Conservation (phyloP, 257 asterid species). For the Solanum chiquidenum region DNA sequence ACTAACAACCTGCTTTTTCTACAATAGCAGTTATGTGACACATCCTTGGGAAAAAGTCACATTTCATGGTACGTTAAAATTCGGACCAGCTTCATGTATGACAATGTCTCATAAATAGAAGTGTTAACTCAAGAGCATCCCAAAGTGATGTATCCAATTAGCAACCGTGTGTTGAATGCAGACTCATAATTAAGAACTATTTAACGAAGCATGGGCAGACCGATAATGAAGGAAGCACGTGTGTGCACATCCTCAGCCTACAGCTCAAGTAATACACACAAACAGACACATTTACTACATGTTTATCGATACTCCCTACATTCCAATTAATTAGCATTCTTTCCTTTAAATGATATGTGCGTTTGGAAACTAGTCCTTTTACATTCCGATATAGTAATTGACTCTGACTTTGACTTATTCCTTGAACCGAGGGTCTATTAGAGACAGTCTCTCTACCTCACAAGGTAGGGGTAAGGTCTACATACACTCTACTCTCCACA, state of each 20-base stretch:
- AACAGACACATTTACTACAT: neutral
- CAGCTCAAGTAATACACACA: neutral
- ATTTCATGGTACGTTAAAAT: neutral
- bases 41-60: neutral
- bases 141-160: neutral
- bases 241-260: neutral
- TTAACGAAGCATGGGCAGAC: neutral
- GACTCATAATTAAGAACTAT: neutral
- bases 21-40: neutral
- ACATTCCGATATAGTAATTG: neutral
- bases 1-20: neutral
- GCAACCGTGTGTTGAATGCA: neutral
- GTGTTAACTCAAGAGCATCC: neutral
- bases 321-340: neutral
- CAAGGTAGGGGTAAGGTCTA: accelerated
- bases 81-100: neutral
- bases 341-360: neutral
- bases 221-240: neutral
- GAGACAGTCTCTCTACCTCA: neutral
- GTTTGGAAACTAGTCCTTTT: neutral
- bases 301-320: neutral
- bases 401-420: neutral
- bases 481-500: neutral
- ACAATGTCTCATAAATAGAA: neutral
- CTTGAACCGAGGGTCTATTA: neutral